Percentiles rank a stretch among this genome's conserved stretches.
These are phyloP conservation scores for Aspergillus viridinutans DNA, from an alignment of 2,329 filamentous ascomycete species.

Conservation along the genomic window DNA sequence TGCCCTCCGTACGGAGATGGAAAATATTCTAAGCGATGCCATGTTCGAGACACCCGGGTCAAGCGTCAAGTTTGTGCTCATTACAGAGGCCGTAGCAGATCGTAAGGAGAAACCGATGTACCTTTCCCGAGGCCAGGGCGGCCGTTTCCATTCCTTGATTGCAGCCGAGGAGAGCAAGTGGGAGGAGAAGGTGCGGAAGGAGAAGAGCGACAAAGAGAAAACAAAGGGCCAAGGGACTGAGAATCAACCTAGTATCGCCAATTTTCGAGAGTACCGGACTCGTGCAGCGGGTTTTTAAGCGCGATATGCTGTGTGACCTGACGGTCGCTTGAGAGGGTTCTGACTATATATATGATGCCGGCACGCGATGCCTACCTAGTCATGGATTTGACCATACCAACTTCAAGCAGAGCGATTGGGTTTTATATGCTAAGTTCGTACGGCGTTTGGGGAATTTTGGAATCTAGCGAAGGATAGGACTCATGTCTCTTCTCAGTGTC, in stretches of 20 bases:
- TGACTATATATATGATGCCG: neutral
- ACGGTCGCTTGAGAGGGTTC: neutral
- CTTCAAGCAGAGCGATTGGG: slow-evolving; percentile 1
- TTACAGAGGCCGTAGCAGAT: slow-evolving; percentile 65
- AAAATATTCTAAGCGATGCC: slow-evolving; percentile 70
- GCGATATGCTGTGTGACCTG: neutral
- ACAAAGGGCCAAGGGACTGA: slow-evolving; percentile 9
- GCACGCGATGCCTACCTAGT: neutral
- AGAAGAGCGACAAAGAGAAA: slow-evolving; percentile 30
- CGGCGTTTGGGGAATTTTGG: neutral
- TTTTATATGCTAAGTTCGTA: neutral
- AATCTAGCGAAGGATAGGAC: neutral
- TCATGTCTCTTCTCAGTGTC: neutral
- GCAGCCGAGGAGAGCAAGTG: slow-evolving; percentile 49
- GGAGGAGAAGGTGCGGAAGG: slow-evolving; percentile 39
- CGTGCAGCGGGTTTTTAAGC: slow-evolving; percentile 27
- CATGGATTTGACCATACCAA: neutral
- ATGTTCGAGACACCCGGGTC: slow-evolving; percentile 73
- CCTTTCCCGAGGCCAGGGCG: slow-evolving; percentile 48
- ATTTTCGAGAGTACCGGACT: slow-evolving; percentile 44
- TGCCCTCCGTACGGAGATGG: slow-evolving; percentile 75
- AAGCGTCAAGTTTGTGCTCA: slow-evolving; percentile 65
- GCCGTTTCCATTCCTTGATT: slow-evolving; percentile 49
- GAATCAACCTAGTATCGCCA: slow-evolving; percentile 21
- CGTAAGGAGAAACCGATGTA: slow-evolving; percentile 55